Base-by-base conservation (phyloP, 83 land plant genomes). In the Thuja plicata region DNA sequence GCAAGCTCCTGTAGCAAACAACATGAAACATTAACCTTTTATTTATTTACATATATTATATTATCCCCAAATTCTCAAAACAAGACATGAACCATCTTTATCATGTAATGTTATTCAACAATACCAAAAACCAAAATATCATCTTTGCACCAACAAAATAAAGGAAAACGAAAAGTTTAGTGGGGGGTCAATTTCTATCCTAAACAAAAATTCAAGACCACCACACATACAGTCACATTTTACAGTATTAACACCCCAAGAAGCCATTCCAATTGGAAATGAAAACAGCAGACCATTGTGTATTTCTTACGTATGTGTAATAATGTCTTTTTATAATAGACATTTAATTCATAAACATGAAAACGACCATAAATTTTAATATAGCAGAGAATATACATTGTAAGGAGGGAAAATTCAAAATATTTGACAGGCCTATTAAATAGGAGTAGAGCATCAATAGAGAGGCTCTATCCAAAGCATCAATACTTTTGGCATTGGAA, bases 1-100 rank as follows among this genome's bases (percentile, higher is more conserved):
- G 97, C 95, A 93, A 94, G 93, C 57, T 96, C 99, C 99, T 98
- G 91, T 50, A 87, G 17, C 27, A 48, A 83, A 62, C 34, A 89
- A 17, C 32, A 60, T 30, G 52, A 87, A 19, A 88, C 9, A 46
- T 37, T 48, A 46, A 83, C 55, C 54, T 30, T 83, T 32, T 5
- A 48, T 46, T 45, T 48, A n/a, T 46, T n/a, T 48, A 12, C 30
- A 83, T 13, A 46, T 48, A 83, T 50, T 12, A 48, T 24, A 27
- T 66, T 66, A 34, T 35, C 1, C n/a, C 35, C 17, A 11, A 74
- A 11, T 34, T 12, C 79, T 35, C 34, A 76, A 76, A 3, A 76
- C 17, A 34, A 76, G 78, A 76, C 12, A 76, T 35, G 79, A 66
- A 66, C 27, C 27, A 66, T 66, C 10, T 66, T 66, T 66, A 66